These are phyloP conservation scores for Cetradonia linearis DNA, from an alignment of 495 filamentous ascomycete species.

Conservation along the genomic window DNA sequence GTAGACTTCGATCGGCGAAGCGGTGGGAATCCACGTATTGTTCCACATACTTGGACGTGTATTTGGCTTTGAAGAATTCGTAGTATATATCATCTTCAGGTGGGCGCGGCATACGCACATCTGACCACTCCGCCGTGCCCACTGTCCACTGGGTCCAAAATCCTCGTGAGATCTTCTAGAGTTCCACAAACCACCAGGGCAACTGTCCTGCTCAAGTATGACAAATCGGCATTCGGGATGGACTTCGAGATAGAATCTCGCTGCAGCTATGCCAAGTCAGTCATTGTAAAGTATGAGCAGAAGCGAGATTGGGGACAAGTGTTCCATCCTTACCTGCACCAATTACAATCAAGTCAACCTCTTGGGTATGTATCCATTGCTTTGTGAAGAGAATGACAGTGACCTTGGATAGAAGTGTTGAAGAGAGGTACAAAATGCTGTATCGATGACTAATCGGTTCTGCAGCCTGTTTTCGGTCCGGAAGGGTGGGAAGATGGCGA, in stretches of 20 bases:
- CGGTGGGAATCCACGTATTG: slow-evolving; percentile 31
- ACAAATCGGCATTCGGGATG: slow-evolving; percentile 28
- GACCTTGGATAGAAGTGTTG: too few relatives aligned
- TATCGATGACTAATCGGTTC: too few relatives aligned
- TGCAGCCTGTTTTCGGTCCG: too few relatives aligned
- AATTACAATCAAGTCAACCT: slow-evolving; percentile 10
- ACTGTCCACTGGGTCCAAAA: slow-evolving; percentile 37
- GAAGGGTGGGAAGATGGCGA: too few relatives aligned
- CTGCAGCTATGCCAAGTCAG: slow-evolving; percentile 26
- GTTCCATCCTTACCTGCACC: slow-evolving; percentile 13
- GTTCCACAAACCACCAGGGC: slow-evolving; percentile 32
- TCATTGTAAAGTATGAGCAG: background rate
- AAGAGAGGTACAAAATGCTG: too few relatives aligned
- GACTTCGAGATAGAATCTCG: slow-evolving; percentile 30
- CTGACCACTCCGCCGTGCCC: slow-evolving; percentile 33
- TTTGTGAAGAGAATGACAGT: too few relatives aligned
- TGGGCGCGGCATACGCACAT: slow-evolving; percentile 28
- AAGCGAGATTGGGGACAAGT: background rate
- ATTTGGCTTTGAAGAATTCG: slow-evolving; percentile 32
- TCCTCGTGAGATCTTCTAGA: slow-evolving; percentile 27
- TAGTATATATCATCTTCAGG: slow-evolving; percentile 26
- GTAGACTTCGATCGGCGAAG: slow-evolving; percentile 27
- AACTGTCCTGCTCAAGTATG: slow-evolving; percentile 28
- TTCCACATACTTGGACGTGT: slow-evolving; percentile 36
- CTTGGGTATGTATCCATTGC: too few relatives aligned